A percentile compares a stretch with the other conserved stretches of the same genome.
Conservation (phyloP, 306 rosid species). For the Coriaria nepalensis region DNA sequence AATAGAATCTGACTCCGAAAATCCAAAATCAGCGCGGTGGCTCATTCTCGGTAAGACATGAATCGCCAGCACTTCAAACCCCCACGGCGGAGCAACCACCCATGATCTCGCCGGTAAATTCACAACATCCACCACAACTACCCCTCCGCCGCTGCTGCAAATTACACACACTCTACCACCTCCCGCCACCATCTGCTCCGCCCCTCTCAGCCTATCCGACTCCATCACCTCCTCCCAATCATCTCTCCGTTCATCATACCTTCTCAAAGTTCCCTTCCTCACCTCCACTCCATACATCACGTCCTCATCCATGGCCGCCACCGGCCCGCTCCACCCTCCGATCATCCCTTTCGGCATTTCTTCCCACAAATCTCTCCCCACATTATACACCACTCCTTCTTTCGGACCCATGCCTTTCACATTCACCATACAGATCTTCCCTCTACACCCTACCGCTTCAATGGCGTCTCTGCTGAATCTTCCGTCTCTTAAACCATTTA, state of each 20-base stretch:
- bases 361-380: slow-evolving; percentile 36
- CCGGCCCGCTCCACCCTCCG: slow-evolving; percentile 77
- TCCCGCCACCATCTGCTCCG: slow-evolving; percentile 47
- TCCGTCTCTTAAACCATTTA: slow-evolving; percentile 28
- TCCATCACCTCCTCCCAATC: slow-evolving; percentile 40
- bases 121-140: slow-evolving; percentile 46
- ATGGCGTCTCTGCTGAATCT: slow-evolving; percentile 70
- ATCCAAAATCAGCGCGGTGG: too few species aligned
- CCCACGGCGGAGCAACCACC: slow-evolving; percentile 39
- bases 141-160: slow-evolving; percentile 14
- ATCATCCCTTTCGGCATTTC: slow-evolving; percentile 79
- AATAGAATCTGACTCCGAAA: too few species aligned
- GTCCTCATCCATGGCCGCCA: slow-evolving; percentile 68
- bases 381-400: slow-evolving; percentile 54
- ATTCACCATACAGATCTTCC: slow-evolving; percentile 70
- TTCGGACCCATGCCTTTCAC: slow-evolving; percentile 45
- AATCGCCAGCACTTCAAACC: slow-evolving; percentile 44
- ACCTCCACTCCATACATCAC: slow-evolving; percentile 66
- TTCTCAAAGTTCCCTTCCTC: slow-evolving; percentile 31
- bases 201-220: slow-evolving; percentile 34
- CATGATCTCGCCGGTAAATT: slow-evolving; percentile 19
- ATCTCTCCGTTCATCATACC: slow-evolving; percentile 29
- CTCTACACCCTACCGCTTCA: slow-evolving; percentile 76
- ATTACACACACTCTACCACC: slow-evolving; percentile 50
- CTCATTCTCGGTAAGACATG: slow-evolving; percentile 59